Evolutionary conservation across 176 grass and related monocot species (phyloP).

Genomic region (Triticum timopheevii): DNA sequence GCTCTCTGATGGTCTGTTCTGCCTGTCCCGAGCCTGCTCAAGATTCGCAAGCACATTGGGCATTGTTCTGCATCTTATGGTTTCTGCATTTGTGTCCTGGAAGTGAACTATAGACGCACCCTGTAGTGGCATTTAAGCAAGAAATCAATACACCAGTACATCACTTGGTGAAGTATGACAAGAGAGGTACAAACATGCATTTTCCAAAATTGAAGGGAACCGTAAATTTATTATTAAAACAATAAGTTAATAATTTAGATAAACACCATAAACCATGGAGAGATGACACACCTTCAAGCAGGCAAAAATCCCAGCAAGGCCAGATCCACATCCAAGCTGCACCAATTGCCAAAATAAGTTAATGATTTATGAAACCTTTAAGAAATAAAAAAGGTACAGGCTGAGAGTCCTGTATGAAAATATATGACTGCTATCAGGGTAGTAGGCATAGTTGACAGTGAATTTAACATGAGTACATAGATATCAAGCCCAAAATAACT

Average conservation of each 20-base stretch:
- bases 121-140: constrained; percentile 37
- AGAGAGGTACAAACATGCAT: background rate
- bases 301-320: constrained; percentile 83
- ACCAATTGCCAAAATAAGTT: constrained; percentile 36
- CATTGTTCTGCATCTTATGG: constrained; percentile 77
- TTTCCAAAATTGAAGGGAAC: background rate
- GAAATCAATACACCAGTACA: constrained; percentile 15
- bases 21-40: constrained; percentile 74
- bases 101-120: constrained; percentile 90
- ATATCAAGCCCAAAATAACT: background rate
- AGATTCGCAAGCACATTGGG: constrained; percentile 95
- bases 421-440: background rate
- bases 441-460: background rate
- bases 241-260: background rate
- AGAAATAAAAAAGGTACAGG: background rate
- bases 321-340: constrained; percentile 87
- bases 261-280: constrained; percentile 10
- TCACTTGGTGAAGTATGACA: background rate
- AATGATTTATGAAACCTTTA: background rate
- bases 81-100: constrained; percentile 92
- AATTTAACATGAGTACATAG: constrained; percentile 6
- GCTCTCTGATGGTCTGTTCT: constrained; percentile 76
- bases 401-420: background rate
- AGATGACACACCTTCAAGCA: constrained; percentile 76
- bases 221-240: constrained; percentile 19